These are phyloP conservation scores for Scedosporium apiospermum DNA, from an alignment of 2,329 filamentous ascomycete genomes.

Conservation along the genomic window DNA sequence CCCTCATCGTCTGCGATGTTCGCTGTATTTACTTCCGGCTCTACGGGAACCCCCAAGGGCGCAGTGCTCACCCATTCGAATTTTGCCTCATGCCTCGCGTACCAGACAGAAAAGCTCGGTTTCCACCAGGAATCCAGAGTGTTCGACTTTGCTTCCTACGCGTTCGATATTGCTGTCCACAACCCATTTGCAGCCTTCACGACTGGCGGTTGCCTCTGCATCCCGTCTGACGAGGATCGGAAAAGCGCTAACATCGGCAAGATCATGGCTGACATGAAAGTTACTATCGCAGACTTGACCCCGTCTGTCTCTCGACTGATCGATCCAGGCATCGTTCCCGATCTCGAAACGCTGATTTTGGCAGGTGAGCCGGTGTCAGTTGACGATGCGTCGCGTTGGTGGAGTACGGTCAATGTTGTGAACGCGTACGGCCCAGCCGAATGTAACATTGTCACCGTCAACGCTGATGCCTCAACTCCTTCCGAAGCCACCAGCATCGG, in stretches of 20 bases:
- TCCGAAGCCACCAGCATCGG: too few relatives aligned
- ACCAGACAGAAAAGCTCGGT: slow-evolving; percentile 14
- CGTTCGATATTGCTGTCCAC: slow-evolving; percentile 20
- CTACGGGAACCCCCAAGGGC: too few relatives aligned
- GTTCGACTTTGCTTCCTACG: slow-evolving; percentile 22
- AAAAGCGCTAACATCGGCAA: slow-evolving; percentile 31
- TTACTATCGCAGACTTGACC: slow-evolving; percentile 16
- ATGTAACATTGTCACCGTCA: too few relatives aligned
- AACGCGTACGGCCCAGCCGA: too few relatives aligned
- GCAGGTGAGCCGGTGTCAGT: slow-evolving; percentile 44
- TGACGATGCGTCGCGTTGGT: slow-evolving; percentile 35
- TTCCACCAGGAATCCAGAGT: slow-evolving; percentile 16
- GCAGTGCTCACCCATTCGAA: slow-evolving; percentile 36
- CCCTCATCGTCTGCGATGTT: too few relatives aligned
- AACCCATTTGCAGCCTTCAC: slow-evolving; percentile 15
- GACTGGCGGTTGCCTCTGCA: slow-evolving; percentile 20
- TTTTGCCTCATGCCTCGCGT: slow-evolving; percentile 34
- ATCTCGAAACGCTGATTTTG: slow-evolving; percentile 35
- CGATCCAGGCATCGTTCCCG: slow-evolving; percentile 33
- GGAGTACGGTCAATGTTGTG: too few relatives aligned
- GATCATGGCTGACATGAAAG: slow-evolving; percentile 34
- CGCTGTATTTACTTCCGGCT: too few relatives aligned
- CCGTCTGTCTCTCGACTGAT: slow-evolving; percentile 38
- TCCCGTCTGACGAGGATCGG: slow-evolving; percentile 27
- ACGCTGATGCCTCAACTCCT: too few relatives aligned